Percentiles rank a stretch among this genome's conserved stretches.
phyloP scores from a whole-genome alignment of 805 yeast species.

The Candida insectorum region DNA sequence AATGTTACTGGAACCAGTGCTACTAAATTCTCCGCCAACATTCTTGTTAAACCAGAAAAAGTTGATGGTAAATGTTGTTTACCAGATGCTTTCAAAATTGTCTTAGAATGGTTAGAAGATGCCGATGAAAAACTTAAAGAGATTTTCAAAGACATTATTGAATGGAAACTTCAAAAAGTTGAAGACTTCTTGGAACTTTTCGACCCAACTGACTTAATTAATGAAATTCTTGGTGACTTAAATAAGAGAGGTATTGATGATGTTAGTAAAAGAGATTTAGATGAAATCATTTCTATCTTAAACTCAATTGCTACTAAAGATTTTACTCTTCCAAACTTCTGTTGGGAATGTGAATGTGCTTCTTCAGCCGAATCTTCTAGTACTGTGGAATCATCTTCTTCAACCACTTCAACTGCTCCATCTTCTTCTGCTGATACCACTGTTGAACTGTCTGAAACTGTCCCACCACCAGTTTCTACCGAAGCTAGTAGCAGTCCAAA shows the following conservation, averaged over 20 bases:
- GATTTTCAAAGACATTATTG: not conserved
- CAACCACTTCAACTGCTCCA: too few species aligned
- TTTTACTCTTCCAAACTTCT: slow-evolving; percentile 7
- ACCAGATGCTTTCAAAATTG: slow-evolving; percentile 19
- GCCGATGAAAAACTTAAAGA: not conserved
- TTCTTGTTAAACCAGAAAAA: slow-evolving; percentile 17
- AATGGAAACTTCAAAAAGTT: slow-evolving; percentile 7
- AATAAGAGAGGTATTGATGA: not conserved
- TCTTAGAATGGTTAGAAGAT: slow-evolving; percentile 9
- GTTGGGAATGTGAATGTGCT: slow-evolving; percentile 12
- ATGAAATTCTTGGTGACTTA: slow-evolving; percentile 2
- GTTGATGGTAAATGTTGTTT: slow-evolving; percentile 19
- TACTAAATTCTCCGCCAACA: slow-evolving; percentile 20
- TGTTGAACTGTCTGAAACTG: not conserved
- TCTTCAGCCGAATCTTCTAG: slow-evolving; percentile 1
- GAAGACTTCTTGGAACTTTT: too few species aligned
- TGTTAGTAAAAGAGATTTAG: too few species aligned
- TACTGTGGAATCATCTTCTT: too few species aligned
- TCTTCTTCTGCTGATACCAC: too few species aligned
- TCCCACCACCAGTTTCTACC: slow-evolving; percentile 31
- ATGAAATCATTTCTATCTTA: too few species aligned
- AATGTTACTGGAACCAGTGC: too few species aligned
- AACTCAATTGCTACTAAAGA: slow-evolving; percentile 6
- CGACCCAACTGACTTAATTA: slow-evolving; percentile 6
- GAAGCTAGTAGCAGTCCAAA: slow-evolving; percentile 22